Evolutionary conservation across 2,329 filamentous ascomycete genomes (phyloP).

Genomic region (Clarireedia monteithiana): DNA sequence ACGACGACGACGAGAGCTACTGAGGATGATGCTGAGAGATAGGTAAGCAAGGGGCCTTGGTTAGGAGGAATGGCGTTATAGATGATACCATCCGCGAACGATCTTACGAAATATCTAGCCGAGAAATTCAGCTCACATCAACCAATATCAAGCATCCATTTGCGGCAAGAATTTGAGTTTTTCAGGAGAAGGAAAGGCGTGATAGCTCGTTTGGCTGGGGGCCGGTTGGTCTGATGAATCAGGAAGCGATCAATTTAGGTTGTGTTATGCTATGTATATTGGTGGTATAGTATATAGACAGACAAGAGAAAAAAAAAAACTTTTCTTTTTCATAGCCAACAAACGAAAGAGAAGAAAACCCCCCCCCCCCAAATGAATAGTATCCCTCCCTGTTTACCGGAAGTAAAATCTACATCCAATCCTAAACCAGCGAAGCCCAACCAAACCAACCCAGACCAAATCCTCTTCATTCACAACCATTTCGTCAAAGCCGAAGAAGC

Average conservation of each 20-base stretch:
- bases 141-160: background rate
- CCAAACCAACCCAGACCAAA: too few species aligned
- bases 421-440: too few species aligned
- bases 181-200: background rate
- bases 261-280: background rate
- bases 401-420: too few species aligned
- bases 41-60: background rate
- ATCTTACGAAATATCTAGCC: slow-evolving; percentile 1
- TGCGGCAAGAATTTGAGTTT: too few species aligned
- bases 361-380: too few species aligned
- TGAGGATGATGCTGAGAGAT: background rate
- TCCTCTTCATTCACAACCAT: too few species aligned
- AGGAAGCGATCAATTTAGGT: background rate
- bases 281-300: background rate
- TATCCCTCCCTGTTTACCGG: too few species aligned
- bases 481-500: too few species aligned
- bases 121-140: background rate
- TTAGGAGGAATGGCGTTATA: background rate
- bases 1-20: background rate
- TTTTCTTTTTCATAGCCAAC: too few species aligned
- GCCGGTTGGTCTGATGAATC: background rate
- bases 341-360: too few species aligned
- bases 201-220: background rate
- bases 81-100: background rate
- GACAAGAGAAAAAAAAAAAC: background rate